These are phyloP conservation scores for Ascochyta pisi DNA, from an alignment of 2,329 filamentous ascomycete genomes.

Conservation along the genomic window DNA sequence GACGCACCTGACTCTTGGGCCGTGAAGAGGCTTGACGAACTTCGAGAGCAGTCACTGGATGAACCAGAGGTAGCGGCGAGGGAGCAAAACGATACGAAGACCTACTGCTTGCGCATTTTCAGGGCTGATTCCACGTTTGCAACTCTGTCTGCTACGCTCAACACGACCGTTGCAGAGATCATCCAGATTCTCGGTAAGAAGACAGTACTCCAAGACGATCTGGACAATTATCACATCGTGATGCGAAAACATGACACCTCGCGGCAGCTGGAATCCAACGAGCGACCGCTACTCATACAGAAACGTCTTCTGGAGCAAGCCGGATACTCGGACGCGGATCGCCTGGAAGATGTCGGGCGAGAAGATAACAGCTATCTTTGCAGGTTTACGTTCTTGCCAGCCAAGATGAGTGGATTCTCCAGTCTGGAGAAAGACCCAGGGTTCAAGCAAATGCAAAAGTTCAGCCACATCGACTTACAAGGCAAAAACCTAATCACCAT, in stretches of 20 bases:
- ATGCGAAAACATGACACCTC: conserved; percentile 91
- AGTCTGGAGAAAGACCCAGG: conserved; percentile 78
- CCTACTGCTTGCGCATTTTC: conserved; percentile 95
- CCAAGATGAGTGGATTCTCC: conserved; percentile 80
- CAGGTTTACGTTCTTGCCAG: conserved; percentile 92
- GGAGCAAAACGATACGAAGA: conserved; percentile 74
- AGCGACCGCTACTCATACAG: conserved; percentile 88
- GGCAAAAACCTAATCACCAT: conserved; percentile 93
- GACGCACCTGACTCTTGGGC: conserved; percentile 97
- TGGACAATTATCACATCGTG: conserved; percentile 95
- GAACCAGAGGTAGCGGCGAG: conserved; percentile 71
- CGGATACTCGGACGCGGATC: conserved; percentile 85
- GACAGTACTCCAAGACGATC: conserved; percentile 85
- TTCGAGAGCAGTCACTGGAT: conserved; percentile 67
- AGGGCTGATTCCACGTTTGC: conserved; percentile 92
- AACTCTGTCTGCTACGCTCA: conserved; percentile 83
- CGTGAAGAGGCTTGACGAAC: conserved; percentile 74
- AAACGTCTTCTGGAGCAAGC: conserved; percentile 90
- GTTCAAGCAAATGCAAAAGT: conserved; percentile 83
- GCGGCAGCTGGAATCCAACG: conserved; percentile 76
- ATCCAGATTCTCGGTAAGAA: conserved; percentile 93
- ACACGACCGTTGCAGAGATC: conserved; percentile 85
- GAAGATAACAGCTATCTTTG: conserved; percentile 98
- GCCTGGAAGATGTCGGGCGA: conserved; percentile 88
- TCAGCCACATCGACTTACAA: conserved; percentile 91